phyloP scores from a whole-genome alignment of 2,329 filamentous ascomycete species.

The Arthroderma sp. region DNA sequence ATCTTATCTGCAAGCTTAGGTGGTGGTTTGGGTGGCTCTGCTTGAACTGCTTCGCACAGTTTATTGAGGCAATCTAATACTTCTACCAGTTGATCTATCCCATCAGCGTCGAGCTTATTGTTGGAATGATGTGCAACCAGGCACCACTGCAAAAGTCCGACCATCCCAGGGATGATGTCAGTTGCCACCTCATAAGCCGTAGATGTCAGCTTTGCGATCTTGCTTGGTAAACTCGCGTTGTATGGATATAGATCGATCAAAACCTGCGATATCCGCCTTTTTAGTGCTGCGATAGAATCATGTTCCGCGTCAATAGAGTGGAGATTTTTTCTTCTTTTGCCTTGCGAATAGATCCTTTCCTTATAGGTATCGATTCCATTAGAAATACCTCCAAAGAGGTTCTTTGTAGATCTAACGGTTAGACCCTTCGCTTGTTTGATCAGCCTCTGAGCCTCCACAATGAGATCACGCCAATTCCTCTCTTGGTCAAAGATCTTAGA shows the following conservation, averaged over 20 bases:
- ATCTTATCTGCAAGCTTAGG: constrained; percentile 8
- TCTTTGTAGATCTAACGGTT: constrained; percentile 3
- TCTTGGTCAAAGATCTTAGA: constrained; percentile 8
- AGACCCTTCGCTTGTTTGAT: constrained; percentile 2
- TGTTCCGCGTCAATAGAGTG: neutral
- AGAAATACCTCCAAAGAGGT: constrained; percentile 8
- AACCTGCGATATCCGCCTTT: neutral
- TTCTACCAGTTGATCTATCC: constrained; percentile 9
- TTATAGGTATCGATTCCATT: constrained; percentile 8
- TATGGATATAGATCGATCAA: neutral
- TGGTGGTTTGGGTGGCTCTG: constrained; percentile 2
- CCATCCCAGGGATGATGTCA: constrained; percentile 9
- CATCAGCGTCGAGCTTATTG: constrained; percentile 1
- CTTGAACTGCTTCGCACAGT: constrained; percentile 9
- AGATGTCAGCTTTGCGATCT: neutral
- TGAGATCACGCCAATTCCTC: constrained; percentile 10
- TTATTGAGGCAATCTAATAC: constrained; percentile 7
- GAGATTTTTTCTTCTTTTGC: neutral
- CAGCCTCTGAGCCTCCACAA: constrained; percentile 9
- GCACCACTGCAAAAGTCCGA: constrained; percentile 12
- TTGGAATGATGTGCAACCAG: constrained; percentile 12
- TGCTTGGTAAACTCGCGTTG: neutral
- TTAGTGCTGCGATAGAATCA: neutral
- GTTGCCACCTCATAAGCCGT: neutral
- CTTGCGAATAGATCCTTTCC: neutral